Evolutionary conservation across 306 rosid species (phyloP), one percentile per base, ranked within the genome.

Genomic region (Trifolium dubium): DNA sequence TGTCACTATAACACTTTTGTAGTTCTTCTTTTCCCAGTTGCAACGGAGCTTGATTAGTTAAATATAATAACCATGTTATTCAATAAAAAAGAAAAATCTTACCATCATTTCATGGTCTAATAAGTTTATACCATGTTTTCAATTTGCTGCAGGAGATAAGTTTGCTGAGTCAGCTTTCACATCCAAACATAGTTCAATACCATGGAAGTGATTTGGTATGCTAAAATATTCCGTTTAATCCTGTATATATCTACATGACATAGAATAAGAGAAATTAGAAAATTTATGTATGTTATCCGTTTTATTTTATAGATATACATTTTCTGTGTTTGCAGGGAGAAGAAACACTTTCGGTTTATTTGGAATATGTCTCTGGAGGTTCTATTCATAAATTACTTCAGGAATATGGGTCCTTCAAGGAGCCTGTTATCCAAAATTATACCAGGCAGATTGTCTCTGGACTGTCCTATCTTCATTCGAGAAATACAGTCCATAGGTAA

Each of bases 291-390:
- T 56, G 51, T 18, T 69, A 47, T 69, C 68, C 69, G 47, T 77
- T 67, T 54, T 18, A 53, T 56, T 28, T 56, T 56, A 60, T 80
- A 58, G 17, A 46, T 72, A 30, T 43, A 35, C 5, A 17, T 51
- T 39, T 71, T 72, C 69, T 58, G 72, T 86, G 62, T 67, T 83
- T 78, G 60, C 86, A 94, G 99, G 92, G 87, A 67, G 98, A 92
- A 30, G 99, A 92, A 60, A 11, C 90, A n/a, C 97, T 94, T 67
- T 92, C 99, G 0, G 96, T 94, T 77, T 87, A 92, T 77, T 86
- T 94, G 92, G 99, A 92, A 78, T 94, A 84, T 65, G 92, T 94
- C 37, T 94, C 99, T 63, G 99, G 99, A 54, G 99, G 99, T 71
- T 94, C 97, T 49, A 94, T 94, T 77, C 92, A 94, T 80, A 94